These are phyloP conservation scores for Eucalyptus curtisii DNA, from an alignment of 345 rosid genomes.

Conservation along the genomic window DNA sequence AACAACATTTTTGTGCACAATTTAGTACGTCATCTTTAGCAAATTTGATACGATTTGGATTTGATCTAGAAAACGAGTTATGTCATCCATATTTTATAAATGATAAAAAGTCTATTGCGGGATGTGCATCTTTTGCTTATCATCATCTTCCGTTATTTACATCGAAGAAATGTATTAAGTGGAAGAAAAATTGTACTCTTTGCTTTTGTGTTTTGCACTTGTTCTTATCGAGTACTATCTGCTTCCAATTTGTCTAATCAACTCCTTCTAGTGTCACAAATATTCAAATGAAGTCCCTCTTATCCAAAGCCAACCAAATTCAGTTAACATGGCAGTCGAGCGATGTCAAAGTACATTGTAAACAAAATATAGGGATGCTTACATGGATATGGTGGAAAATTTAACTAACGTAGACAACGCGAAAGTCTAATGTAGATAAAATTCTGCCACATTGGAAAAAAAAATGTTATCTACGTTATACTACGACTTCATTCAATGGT, in stretches of 20 bases:
- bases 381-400: background rate
- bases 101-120: background rate
- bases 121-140: background rate
- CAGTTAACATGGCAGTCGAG: fast-evolving
- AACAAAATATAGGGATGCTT: background rate
- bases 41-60: background rate
- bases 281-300: background rate
- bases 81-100: background rate
- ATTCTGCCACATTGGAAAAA: fast-evolving
- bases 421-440: background rate
- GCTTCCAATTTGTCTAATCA: background rate
- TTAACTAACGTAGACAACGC: fast-evolving
- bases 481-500: fast-evolving
- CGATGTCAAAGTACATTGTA: background rate
- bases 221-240: background rate
- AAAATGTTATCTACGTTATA: background rate
- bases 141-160: background rate
- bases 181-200: background rate
- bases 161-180: background rate
- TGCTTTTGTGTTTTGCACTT: background rate
- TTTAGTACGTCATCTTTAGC: fast-evolving
- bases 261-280: background rate
- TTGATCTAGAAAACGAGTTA: background rate
- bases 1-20: background rate
- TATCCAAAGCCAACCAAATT: background rate